phyloP scores from a whole-genome alignment of 1,284 basidiomycete genomes.

The Ganoderma sinense region DNA sequence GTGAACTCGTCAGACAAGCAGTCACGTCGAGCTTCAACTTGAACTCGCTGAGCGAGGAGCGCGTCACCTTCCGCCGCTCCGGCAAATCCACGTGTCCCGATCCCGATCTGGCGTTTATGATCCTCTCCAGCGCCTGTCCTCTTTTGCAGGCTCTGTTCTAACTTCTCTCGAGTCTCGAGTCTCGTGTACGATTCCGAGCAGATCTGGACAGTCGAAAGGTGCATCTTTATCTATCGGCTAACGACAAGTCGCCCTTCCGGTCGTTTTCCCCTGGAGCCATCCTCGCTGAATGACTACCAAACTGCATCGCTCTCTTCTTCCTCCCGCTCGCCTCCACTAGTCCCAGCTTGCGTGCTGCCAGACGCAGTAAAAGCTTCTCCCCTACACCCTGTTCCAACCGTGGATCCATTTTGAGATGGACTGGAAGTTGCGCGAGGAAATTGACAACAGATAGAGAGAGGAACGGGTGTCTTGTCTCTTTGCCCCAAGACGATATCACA shows the following conservation, averaged over 20 bases:
- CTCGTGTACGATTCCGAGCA: no score
- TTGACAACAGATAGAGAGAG: conserved; percentile 82
- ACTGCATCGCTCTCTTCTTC: conserved; percentile 97
- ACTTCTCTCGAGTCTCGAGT: no score
- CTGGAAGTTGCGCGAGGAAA: conserved; percentile 78
- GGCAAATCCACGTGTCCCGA: conserved; percentile 28
- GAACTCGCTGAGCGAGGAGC: not conserved
- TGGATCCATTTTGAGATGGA: conserved; percentile 84
- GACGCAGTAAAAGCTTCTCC: conserved; percentile 87
- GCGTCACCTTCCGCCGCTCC: conserved; percentile 16
- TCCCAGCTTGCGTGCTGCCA: conserved; percentile 74
- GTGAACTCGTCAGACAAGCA: not conserved
- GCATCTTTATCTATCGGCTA: conserved; percentile 10
- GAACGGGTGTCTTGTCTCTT: conserved; percentile 92
- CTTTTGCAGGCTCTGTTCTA: no score
- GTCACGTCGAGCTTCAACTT: not conserved
- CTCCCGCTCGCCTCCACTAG: conserved; percentile 71
- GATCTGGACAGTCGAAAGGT: not conserved
- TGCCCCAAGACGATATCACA: conserved; percentile 86
- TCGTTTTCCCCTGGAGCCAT: conserved; percentile 73
- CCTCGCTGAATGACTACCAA: conserved; percentile 92
- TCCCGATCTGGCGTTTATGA: conserved; percentile 9
- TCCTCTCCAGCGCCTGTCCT: not conserved
- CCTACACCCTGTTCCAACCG: conserved; percentile 73
- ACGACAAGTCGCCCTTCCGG: conserved; percentile 58